phyloP scores from a whole-genome alignment of 495 filamentous ascomycete genomes.

The Hyaloscypha finlandica region DNA sequence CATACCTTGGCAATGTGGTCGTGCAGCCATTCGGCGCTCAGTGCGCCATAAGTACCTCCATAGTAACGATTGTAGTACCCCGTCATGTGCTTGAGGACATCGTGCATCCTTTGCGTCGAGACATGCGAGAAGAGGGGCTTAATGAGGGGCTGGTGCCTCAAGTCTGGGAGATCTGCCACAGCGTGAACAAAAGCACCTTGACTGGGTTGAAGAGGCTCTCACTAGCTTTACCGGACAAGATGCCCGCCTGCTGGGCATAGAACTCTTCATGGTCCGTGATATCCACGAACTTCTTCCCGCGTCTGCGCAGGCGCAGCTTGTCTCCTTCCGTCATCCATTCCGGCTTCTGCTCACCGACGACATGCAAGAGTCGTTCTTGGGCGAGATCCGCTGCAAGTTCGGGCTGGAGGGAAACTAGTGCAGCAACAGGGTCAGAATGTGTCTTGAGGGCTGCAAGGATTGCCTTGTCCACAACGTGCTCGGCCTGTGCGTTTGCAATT shows the following conservation, averaged over 20 bases:
- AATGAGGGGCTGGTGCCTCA: slow-evolving; percentile 36
- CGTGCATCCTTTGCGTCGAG: slow-evolving; percentile 71
- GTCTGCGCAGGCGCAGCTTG: slow-evolving; percentile 82
- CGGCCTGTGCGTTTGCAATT: too few relatives aligned
- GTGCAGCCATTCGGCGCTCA: slow-evolving; percentile 84
- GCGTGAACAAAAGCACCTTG: slow-evolving; percentile 47
- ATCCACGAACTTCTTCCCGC: slow-evolving; percentile 88
- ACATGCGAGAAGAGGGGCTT: slow-evolving; percentile 63
- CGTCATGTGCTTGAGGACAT: slow-evolving; percentile 75
- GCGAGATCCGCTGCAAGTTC: slow-evolving; percentile 6
- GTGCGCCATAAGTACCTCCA: slow-evolving; percentile 73
- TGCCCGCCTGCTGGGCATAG: slow-evolving; percentile 43
- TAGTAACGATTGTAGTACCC: slow-evolving; percentile 85
- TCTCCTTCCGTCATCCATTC: slow-evolving; percentile 87
- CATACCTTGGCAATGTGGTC: slow-evolving; percentile 11
- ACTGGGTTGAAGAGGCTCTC: slow-evolving; percentile 32
- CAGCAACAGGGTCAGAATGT: slow-evolving; percentile 5
- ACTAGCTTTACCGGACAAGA: slow-evolving; percentile 63
- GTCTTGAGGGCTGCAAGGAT: slow-evolving; percentile 7
- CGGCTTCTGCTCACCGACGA: slow-evolving; percentile 45
- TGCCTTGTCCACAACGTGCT: slow-evolving; percentile 3
- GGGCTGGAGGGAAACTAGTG: neutral
- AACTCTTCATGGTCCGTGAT: slow-evolving; percentile 72
- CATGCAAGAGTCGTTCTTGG: slow-evolving; percentile 3
- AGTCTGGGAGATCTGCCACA: neutral